Evolutionary conservation across 306 rosid species (phyloP), one percentile per base, ranked within the genome.

Genomic region (Rosa multiflora): DNA sequence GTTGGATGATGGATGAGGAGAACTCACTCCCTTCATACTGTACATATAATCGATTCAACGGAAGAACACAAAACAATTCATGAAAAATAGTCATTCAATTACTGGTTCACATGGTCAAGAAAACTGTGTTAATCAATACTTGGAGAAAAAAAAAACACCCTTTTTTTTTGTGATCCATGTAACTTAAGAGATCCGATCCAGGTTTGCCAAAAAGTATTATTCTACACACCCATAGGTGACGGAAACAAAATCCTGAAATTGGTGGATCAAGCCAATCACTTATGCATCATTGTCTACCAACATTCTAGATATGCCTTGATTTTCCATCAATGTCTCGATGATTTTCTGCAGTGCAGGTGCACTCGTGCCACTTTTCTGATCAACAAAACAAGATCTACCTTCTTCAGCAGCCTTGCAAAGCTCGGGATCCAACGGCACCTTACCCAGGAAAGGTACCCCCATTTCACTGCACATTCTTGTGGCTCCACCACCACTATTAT

Each of bases 321-420:
- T 84, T 82, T 90, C 87, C 85, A 92, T 58, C 87, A 91, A 20
- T 51, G 87, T 89, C 66, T 90, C 94, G 11, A 95, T 78, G 49
- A 95, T 90, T 37, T 76, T 95, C 89, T 88, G 89, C 81, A 92
- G 77, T 18, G 97, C 97, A 46, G 96, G 83, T 52, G 98, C 97
- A 74, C 97, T 88, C 43, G 74, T 85, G 67, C 85, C 86, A 62
- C 94, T 82, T 47, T 76, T 84, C 67, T 89, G 88, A 76, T 87
- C 92, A 76, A 55, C 72, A 80, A 95, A 95, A 80, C 99, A 95
- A 48, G 99, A 95, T 67, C 90, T 84, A 37, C 98, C 99, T 81
- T 89, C 97, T 83, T 95, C 99, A 5, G 99, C 94, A 10, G 93
- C 99, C 89, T 92, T 95, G 71, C 99, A 88, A 64, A 93, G 97